Base-by-base conservation (phyloP, 805 yeast genomes). In the Saccharomycopsis vini region DNA sequence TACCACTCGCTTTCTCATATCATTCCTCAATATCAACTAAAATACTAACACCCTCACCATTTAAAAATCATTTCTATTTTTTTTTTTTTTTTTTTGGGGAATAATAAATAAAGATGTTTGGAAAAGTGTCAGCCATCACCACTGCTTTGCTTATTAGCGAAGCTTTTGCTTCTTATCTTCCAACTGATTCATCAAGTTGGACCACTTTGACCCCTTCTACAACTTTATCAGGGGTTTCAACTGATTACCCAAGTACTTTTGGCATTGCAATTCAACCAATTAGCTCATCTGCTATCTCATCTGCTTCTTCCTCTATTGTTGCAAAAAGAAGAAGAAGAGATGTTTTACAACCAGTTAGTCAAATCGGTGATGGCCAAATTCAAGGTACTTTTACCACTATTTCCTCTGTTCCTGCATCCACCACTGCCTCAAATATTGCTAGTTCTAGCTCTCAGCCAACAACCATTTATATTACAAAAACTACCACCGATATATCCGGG, bases 101-200 rank as follows among this genome's bases (percentile, higher is more conserved):
- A n/a, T n/a, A n/a, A n/a, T n/a, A n/a, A n/a, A n/a, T n/a, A n/a
- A n/a, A n/a, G n/a, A n/a, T n/a, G n/a, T n/a, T n/a, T n/a, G n/a
- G n/a, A n/a, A n/a, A 24, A 24, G 10, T 24, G 10, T 24, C 10
- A 24, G 10, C 28, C 28, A 24, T 24, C 10, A 7, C 10, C 28
- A 24, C 10, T 6, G 28, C 28, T 24, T 24, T 24, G 10, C 28
- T 24, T 10, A 7, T 10, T 10, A 24, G 28, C 10, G 10, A 24
- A 30, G 33, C 16, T 36, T 41, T 68, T 40, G 81, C 82, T 41
- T 84, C 84, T 45, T 73, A 73, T 53, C 73, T 77, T 52, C 83
- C 84, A 50, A 22, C 12, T 29, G 81, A 73, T 48, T 77, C 80
- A 54, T 44, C 48, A 7, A 15, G 38, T 6, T 67, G 71, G 71